Percentiles rank a stretch among this genome's conserved stretches.
Evolutionary conservation across 495 filamentous ascomycete species (phyloP).

Genomic region (Hypoxylon rickii): DNA sequence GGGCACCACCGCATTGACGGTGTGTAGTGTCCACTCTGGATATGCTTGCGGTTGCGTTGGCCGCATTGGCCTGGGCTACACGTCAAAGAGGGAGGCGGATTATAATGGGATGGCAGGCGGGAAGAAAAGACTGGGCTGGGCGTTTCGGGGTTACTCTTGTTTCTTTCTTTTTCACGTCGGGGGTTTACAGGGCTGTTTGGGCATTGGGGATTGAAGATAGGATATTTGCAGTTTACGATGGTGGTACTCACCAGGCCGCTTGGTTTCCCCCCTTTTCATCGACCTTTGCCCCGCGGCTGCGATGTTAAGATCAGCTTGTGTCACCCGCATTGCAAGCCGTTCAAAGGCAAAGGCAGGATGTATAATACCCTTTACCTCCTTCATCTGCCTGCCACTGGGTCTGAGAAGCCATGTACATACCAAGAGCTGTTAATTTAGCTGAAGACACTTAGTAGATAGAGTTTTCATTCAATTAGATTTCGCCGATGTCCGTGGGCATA

Average conservation of each 20-base stretch:
- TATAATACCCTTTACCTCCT: conserved; percentile 11
- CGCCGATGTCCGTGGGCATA: background rate
- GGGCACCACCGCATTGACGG: too few relatives aligned
- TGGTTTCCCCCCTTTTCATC: background rate
- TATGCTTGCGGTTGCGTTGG: background rate
- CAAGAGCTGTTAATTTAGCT: background rate
- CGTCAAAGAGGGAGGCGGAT: background rate
- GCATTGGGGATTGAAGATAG: too few relatives aligned
- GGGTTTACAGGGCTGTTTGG: too few relatives aligned
- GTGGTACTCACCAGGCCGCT: background rate
- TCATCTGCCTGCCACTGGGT: background rate
- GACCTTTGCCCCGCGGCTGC: background rate
- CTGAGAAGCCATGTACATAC: conserved; percentile 17
- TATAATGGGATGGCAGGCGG: background rate
- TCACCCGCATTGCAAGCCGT: conserved; percentile 1
- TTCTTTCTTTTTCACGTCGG: too few relatives aligned
- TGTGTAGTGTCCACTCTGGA: too few relatives aligned
- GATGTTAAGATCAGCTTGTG: background rate
- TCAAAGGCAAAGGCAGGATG: conserved; percentile 29
- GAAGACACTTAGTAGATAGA: background rate
- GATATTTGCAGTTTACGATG: background rate
- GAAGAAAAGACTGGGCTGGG: background rate
- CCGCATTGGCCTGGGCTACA: background rate
- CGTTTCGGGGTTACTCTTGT: conserved; percentile 1
- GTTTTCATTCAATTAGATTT: background rate